phyloP scores from a whole-genome alignment of 225 moss, liverwort and hornwort genomes.

The Neckera pumila region DNA sequence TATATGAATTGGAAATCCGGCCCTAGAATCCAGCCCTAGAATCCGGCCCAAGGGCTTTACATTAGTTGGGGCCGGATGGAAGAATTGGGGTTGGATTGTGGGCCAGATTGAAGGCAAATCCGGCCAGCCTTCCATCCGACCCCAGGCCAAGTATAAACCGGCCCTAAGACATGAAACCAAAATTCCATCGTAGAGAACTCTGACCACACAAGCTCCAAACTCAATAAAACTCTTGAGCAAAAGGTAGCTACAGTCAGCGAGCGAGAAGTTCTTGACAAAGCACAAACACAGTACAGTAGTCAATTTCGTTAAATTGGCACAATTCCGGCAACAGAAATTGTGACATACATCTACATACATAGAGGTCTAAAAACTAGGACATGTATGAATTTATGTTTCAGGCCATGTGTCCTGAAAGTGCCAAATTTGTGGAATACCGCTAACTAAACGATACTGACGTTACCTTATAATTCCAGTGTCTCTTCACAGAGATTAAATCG shows the following conservation, averaged over 20 bases:
- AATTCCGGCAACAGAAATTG: not conserved
- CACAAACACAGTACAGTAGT: not conserved
- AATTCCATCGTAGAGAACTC: not conserved
- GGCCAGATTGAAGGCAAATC: too few relatives aligned
- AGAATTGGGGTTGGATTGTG: too few relatives aligned
- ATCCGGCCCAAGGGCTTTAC: too few relatives aligned
- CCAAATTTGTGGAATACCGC: not conserved
- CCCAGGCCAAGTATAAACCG: too few relatives aligned
- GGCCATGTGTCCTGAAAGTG: not conserved
- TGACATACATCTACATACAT: not conserved
- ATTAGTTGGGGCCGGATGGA: too few relatives aligned
- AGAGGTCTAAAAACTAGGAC: not conserved
- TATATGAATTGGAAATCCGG: too few relatives aligned
- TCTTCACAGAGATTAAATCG: not conserved
- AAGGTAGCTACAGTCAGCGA: not conserved
- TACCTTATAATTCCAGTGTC: too few relatives aligned
- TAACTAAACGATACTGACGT: not conserved
- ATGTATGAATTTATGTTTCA: not conserved
- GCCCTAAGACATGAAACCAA: not conserved
- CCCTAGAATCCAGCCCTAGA: too few relatives aligned
- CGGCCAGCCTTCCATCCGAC: too few relatives aligned
- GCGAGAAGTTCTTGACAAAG: not conserved
- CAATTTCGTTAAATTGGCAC: not conserved
- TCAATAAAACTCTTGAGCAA: not conserved
- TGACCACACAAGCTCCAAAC: not conserved